Conservation (phyloP, 352 stramenopile species). For the Pythium diclinum region DNA sequence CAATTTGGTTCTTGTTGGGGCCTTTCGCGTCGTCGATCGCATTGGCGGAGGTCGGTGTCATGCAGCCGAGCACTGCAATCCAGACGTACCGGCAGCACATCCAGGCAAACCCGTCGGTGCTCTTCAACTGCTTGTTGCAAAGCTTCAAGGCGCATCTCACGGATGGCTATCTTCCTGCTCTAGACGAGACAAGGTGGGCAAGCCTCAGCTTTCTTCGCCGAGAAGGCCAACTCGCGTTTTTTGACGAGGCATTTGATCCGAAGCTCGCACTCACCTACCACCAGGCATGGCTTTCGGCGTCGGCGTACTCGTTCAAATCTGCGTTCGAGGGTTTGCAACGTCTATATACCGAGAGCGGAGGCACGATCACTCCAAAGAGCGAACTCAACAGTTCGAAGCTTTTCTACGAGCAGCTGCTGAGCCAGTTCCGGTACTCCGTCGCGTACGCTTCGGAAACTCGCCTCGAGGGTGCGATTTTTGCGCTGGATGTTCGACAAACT, state of each 20-base stretch:
- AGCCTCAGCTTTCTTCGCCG: conserved; percentile 55
- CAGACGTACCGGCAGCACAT: conserved; percentile 50
- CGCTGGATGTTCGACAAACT: conserved; percentile 11
- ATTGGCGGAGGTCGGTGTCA: conserved; percentile 28
- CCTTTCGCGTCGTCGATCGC: conserved; percentile 56
- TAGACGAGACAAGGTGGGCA: conserved; percentile 52
- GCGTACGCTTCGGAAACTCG: conserved; percentile 15
- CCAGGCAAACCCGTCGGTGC: conserved; percentile 47
- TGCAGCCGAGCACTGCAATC: conserved; percentile 27
- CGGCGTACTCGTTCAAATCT: conserved; percentile 55
- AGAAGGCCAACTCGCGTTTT: conserved; percentile 54
- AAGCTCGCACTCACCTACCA: conserved; percentile 49
- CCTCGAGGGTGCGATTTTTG: conserved; percentile 19
- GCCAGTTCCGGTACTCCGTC: conserved; percentile 23
- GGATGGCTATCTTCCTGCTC: conserved; percentile 46
- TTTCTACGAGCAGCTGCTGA: conserved; percentile 20
- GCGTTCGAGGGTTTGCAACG: conserved; percentile 51
- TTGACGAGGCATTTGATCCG: conserved; percentile 44
- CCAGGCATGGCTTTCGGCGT: conserved; percentile 35
- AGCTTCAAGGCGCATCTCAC: conserved; percentile 52
- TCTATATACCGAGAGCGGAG: conserved; percentile 16
- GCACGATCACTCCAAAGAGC: conserved; percentile 19
- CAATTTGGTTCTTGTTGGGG: conserved; percentile 59
- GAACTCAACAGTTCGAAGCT: conserved; percentile 21
- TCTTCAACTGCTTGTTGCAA: conserved; percentile 59